Evolutionary conservation across 2,329 filamentous ascomycete species (phyloP).

Genomic region (Dactylonectria macrodidyma): DNA sequence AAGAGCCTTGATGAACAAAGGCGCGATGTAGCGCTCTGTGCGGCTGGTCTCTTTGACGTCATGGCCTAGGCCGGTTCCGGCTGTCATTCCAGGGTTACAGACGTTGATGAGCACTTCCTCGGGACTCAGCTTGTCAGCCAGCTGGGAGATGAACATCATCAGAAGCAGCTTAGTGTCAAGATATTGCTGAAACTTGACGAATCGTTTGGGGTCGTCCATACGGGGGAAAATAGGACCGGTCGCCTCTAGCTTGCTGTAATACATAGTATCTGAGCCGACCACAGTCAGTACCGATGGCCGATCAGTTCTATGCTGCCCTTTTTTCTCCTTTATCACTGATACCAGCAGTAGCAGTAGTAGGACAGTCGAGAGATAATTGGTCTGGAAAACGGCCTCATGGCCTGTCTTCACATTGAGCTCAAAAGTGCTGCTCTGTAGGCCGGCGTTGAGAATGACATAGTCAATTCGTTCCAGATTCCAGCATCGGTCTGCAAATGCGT

Average conservation of each 20-base stretch:
- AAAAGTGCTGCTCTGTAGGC: neutral
- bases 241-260: neutral
- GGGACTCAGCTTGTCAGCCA: constrained; percentile 1
- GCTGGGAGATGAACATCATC: constrained; percentile 12
- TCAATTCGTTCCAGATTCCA: constrained; percentile 2
- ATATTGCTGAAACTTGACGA: neutral
- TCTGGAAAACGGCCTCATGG: constrained; percentile 3
- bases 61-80: neutral
- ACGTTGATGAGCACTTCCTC: constrained; percentile 15
- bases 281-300: constrained; percentile 2
- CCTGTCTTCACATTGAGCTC: neutral
- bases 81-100: constrained; percentile 13
- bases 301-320: neutral
- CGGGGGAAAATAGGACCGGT: neutral
- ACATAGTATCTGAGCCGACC: constrained; percentile 24
- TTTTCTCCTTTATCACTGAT: neutral
- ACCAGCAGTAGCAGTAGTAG: neutral
- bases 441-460: constrained; percentile 18
- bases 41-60: neutral
- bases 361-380: constrained; percentile 3
- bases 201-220: neutral
- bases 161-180: constrained; percentile 9
- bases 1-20: neutral
- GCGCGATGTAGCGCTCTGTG: neutral
- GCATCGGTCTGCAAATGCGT: neutral